Evolutionary conservation across 129 eudicot genomes (phyloP), one percentile per base, ranked within the genome.

Genomic region (Oenanthe sinensis): DNA sequence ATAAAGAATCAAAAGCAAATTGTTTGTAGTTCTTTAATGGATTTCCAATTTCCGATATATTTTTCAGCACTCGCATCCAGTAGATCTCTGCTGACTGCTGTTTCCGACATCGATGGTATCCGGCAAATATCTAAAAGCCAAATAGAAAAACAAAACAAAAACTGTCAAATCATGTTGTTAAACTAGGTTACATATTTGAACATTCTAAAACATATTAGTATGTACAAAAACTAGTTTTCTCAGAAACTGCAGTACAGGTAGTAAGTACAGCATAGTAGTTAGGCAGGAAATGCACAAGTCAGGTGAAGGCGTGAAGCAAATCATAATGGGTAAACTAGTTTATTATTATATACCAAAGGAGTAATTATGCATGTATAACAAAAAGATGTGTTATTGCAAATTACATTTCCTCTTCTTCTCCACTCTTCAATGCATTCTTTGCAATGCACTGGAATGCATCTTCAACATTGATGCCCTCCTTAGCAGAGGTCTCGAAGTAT

Each of bases 331-430:
- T 39, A 39, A 39, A 39, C 42, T 39, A 39, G 42, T 39, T 39
- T 39, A 39, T 3, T 39, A 39, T 39, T 5, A 39, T 39, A 39
- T 39, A 39, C 10, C 1, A 20, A 22, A 55, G 65, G 8, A 55
- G 28, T 33, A 33, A 33, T 8, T 55, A 22, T 55, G 65, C 65
- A 55, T 55, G 17, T 2, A 12, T 13, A 26, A 55, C 16, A 24
- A 50, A 60, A 8, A 60, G 14, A 10, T n/a, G 33, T 4, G 6
- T 60, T 60, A 0, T 8, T 69, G n/a, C 54, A 50, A 91, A 93
- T 89, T 88, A 94, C 98, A 94, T 89, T 82, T 94, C 98, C 86
- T 93, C 98, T 82, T 94, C 98, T 81, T 94, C 98, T 14, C 92
- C 98, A 79, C 89, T 91, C 85, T 90, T 88, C 75, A 91, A 78